Base-by-base conservation (phyloP, 2,329 filamentous ascomycete genomes). In the Fusarium albidum region DNA sequence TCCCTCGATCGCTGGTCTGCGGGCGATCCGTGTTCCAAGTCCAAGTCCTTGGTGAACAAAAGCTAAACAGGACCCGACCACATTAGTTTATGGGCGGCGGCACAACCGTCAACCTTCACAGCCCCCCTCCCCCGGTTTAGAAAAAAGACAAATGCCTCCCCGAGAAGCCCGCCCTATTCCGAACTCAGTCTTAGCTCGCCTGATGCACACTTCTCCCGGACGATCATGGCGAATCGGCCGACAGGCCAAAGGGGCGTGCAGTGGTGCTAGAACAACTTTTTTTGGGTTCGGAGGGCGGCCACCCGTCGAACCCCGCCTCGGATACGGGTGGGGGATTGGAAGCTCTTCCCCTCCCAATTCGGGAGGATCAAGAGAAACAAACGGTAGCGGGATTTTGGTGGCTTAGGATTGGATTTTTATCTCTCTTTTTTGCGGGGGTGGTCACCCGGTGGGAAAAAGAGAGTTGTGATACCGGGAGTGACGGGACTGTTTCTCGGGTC, bases 71-170 rank as follows among this genome's bases (percentile, higher is more conserved):
- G 35, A 33, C 40, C 27, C n/a, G n/a, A 27, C 28, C 27, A 34
- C 37, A 50, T 43, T 21, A 49, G 32, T 18, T 32, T 49, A 28
- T 18, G 35, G 41, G 27, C 44, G 43, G 41, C 31, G 45, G 32
- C 54, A 57, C 37, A 49, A 33, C 55, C 38, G 41, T 26, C 43
- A 49, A 27, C 38, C 31, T 13, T 33, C 46, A 42, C 49, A 25
- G 15, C 21, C 27, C 15, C 10, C 25, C 21, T 17, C 9, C 45
- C 54, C 45, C 33, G 33, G 49, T 25, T 32, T 40, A 35, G 44
- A 58, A 61, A 35, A 48, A 58, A 61, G 57, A 50, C 48, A 61
- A 61, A 58, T 61, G 48, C 57, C 57, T 61, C 44, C 21, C 21
- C 21, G 21, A 21, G 21, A 21, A 21, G 45, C 46, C 57, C 57